These are phyloP conservation scores for Globisporangium paroecandrum DNA, from an alignment of 352 stramenopile species.

Conservation along the genomic window DNA sequence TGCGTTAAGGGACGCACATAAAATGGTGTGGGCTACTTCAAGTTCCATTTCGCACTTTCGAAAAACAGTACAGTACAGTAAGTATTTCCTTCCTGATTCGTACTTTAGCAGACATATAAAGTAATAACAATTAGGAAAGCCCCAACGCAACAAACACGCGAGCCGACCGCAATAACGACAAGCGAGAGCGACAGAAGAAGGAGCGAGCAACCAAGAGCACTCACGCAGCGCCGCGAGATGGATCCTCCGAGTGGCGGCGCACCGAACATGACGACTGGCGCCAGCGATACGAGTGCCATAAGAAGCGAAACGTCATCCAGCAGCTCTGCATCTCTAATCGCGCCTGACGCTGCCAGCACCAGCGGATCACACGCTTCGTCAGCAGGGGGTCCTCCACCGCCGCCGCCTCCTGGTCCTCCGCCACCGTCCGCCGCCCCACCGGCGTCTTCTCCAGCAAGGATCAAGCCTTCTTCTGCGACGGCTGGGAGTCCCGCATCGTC, in stretches of 20 bases:
- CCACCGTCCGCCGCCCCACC: slow-evolving; percentile 24
- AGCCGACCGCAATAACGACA: neutral
- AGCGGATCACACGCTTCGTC: slow-evolving; percentile 3
- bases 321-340: neutral
- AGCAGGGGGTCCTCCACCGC: slow-evolving; percentile 25
- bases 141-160: neutral
- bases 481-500: slow-evolving; percentile 14
- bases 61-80: neutral
- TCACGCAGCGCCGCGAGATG: neutral
- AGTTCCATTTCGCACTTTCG: neutral
- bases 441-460: slow-evolving; percentile 14
- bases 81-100: neutral
- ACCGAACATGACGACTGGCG: neutral
- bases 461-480: slow-evolving; percentile 9
- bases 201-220: neutral
- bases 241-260: slow-evolving; percentile 6
- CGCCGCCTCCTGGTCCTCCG: slow-evolving; percentile 34
- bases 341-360: neutral
- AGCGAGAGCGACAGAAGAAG: neutral
- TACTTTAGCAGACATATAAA: slow-evolving; percentile 4
- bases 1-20: neutral
- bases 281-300: slow-evolving; percentile 9
- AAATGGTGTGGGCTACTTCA: slow-evolving; percentile 12
- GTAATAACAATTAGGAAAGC: neutral
- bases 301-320: neutral